Evolutionary conservation across 192 early-diverging fungal genomes (phyloP).

Genomic region (Umbelopsis isabellina): DNA sequence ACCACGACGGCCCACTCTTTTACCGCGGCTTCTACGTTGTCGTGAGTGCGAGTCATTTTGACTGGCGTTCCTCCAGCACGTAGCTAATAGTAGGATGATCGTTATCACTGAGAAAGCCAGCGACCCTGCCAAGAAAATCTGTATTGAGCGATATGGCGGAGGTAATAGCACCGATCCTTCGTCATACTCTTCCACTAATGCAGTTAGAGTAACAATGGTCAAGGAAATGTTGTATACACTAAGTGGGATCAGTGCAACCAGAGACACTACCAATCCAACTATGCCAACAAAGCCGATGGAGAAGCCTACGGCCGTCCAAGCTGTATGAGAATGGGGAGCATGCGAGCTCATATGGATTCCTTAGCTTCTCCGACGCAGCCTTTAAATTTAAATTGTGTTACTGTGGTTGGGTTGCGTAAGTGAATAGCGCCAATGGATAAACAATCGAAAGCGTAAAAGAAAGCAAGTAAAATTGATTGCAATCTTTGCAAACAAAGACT

Average conservation of each 20-base stretch:
- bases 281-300: conserved; percentile 26
- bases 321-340: conserved; percentile 18
- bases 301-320: conserved; percentile 18
- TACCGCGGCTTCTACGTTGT: background rate
- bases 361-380: too few relatives aligned
- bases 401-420: too few relatives aligned
- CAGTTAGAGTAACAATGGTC: background rate
- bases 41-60: background rate
- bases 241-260: conserved; percentile 22
- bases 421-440: too few relatives aligned
- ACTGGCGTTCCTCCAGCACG: conserved; percentile 21
- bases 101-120: conserved; percentile 21
- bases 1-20: background rate
- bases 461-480: too few relatives aligned
- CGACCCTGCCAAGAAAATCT: conserved; percentile 13
- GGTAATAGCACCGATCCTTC: background rate
- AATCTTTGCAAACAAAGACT: too few relatives aligned
- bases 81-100: conserved; percentile 12
- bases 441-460: too few relatives aligned
- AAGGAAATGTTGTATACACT: conserved; percentile 25
- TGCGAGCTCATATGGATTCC: conserved; percentile 13
- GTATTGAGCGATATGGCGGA: background rate
- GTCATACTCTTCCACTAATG: background rate
- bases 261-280: conserved; percentile 15
- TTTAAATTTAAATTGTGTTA: too few relatives aligned